Evolutionary conservation across 306 rosid species (phyloP), one percentile per base, ranked within the genome.

Genomic region (Purshia tridentata): DNA sequence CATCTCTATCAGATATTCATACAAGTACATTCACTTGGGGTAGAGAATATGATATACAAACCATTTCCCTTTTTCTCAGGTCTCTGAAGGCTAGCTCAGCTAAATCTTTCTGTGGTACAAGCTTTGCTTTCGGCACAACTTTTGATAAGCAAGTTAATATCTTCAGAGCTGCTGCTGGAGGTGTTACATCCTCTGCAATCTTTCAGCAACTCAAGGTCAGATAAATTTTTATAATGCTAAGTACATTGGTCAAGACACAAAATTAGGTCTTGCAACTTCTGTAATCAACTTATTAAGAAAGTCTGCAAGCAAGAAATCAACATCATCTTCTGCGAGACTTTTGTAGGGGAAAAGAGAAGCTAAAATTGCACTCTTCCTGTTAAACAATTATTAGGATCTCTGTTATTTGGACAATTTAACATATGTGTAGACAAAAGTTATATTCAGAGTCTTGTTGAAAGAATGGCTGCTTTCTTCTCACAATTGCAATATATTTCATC

Each of bases 101-200:
- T 49, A 86, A 77, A 72, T 94, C 98, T 66, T 80, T 73, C 60
- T 79, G 67, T 0, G 96, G 97, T 41, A 89, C 53, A 81, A 94
- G 95, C 77, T 94, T 94, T 72, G 92, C 94, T 74, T 88, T 86
- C 16, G 95, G 97, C 70, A 85, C 22, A 67, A 85, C 82, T 44
- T 84, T 89, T 66, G 98, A 85, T 88, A 91, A 42, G 65, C 82
- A 54, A 44, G 74, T 80, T 73, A 91, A 67, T 6, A 22, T 82
- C 83, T 87, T 91, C 88, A 78, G 67, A 74, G 85, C 84, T 35
- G 85, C 83, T 3, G 81, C 82, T 12, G 98, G 74, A 57, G 97
- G 98, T 46, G 78, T 72, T 78, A 94, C 83, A 16, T 84, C 91
- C 11, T 88, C 98, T 82, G 90, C 89, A 84, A 94, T 90, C 98